phyloP scores from a whole-genome alignment of 2,329 filamentous ascomycete genomes.

The Colletotrichum tabaci region DNA sequence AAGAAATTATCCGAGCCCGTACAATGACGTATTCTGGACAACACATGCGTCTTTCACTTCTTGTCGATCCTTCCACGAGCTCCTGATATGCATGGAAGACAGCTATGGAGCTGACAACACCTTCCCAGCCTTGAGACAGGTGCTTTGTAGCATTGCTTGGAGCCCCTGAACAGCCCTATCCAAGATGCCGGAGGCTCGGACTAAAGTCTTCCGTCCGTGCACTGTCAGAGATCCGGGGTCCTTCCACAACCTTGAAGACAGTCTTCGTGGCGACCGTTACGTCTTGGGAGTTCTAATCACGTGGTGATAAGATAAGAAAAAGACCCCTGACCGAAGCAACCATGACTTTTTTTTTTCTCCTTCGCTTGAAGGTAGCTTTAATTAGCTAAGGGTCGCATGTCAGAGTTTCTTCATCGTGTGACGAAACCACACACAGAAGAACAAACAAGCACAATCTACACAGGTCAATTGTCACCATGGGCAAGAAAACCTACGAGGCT shows the following conservation, averaged over 20 bases:
- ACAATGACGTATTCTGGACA: conserved; percentile 21
- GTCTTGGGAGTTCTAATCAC: conserved; percentile 5
- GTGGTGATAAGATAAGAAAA: conserved; percentile 36
- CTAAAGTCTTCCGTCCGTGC: conserved; percentile 19
- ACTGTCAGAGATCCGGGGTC: conserved; percentile 13
- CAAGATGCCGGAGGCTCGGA: conserved; percentile 16
- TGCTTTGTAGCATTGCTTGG: neutral
- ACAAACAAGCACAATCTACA: neutral
- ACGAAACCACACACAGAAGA: neutral
- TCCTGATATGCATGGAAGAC: neutral
- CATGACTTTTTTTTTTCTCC: conserved; percentile 22
- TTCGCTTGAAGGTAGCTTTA: conserved; percentile 15
- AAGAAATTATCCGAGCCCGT: conserved; percentile 15
- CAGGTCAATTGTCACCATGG: conserved; percentile 18
- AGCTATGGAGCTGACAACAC: neutral
- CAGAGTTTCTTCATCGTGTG: conserved; percentile 13
- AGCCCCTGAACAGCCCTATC: conserved; percentile 31
- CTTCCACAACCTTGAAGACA: neutral
- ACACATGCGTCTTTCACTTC: neutral
- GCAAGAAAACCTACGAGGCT: conserved; percentile 17
- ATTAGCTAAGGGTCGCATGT: conserved; percentile 5
- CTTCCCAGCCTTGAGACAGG: neutral
- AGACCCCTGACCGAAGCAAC: conserved; percentile 22
- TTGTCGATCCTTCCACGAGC: neutral
- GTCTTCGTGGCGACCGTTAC: neutral